Evolutionary conservation across 176 grass and related monocot species (phyloP), one percentile per base, ranked within the genome.

Genomic region (Tillandsia fasciculata): DNA sequence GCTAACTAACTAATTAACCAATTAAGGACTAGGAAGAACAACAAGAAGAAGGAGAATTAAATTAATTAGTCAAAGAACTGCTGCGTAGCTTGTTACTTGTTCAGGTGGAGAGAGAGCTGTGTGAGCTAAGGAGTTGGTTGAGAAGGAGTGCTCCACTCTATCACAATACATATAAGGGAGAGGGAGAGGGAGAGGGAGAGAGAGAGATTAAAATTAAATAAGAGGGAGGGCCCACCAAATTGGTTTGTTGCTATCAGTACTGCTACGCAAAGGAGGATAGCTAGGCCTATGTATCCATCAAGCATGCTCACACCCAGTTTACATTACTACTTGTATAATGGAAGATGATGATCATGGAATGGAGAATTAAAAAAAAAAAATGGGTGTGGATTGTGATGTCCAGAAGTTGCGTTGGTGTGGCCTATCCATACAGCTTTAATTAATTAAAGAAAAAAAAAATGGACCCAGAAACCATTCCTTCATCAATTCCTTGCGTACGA

Each of bases 221-320:
- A n/a, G 15, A 12, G 15, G 52, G 11, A 56, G 52, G 74, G 53
- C 65, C 74, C 65, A 77, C 65, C 74, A 61, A 69, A 24, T 58
- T 68, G 65, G 64, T 49, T 69, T 77, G 65, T 77, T 77, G 74
- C 65, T 68, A 17, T 51, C 65, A 42, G 5, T 42, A 49, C 52
- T 50, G 58, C 61, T 51, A 61, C 23, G 28, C 8, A 18, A n/a
- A 52, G 12, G 48, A 18, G 10, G 71, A 1, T 42, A 42, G 33
- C 33, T 42, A 42, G 33, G 33, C 33, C 33, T 3, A 42, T 33
- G 4, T 42, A 42, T 42, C 7, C 33, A 42, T 9, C 64, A 52
- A 65, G 27, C 50, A 66, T 53, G 26, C 50, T 67, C 28, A 20
- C 15, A 17, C 56, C 33, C 33, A 50, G 73, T 22, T 42, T 66